Conservation (phyloP, 1,139 yeast genomes). For the Kurtzmaniella quercitrusa region DNA sequence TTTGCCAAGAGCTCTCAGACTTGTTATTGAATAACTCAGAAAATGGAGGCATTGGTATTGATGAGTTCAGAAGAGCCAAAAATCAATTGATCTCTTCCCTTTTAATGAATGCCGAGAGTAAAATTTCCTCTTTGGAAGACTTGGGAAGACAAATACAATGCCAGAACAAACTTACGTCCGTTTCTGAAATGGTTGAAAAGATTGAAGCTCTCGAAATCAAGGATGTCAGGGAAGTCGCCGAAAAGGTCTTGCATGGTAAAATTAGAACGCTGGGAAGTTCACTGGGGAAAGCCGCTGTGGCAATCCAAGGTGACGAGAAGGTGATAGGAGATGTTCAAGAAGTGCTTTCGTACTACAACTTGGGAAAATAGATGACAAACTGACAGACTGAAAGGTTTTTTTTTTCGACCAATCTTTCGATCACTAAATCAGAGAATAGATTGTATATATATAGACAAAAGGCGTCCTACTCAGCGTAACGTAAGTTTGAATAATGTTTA, state of each 20-base stretch:
- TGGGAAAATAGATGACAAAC: constrained; percentile 41
- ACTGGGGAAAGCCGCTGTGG: constrained; percentile 71
- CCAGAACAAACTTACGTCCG: constrained; percentile 73
- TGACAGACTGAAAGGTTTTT: too few species aligned
- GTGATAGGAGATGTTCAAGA: constrained; percentile 79
- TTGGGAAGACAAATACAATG: constrained; percentile 92
- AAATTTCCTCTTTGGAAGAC: constrained; percentile 88
- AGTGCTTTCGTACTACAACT: constrained; percentile 65
- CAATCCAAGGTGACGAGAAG: constrained; percentile 84
- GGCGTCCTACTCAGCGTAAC: too few species aligned
- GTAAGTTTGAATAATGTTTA: too few species aligned
- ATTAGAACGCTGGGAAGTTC: constrained; percentile 48
- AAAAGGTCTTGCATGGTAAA: constrained; percentile 67
- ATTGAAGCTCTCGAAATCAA: constrained; percentile 63
- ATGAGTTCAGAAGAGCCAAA: constrained; percentile 84
- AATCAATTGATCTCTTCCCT: constrained; percentile 87
- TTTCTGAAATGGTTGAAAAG: constrained; percentile 76
- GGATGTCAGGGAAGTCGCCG: constrained; percentile 74
- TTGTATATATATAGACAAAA: neutral
- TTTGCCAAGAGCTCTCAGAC: constrained; percentile 70
- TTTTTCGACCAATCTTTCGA: neutral
- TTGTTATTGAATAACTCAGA: constrained; percentile 53
- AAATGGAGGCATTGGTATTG: constrained; percentile 57
- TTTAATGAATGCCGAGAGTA: constrained; percentile 89
- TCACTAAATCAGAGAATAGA: neutral